Evolutionary conservation across 306 rosid genomes (phyloP).

Genomic region (Citrullus mucosospermus): DNA sequence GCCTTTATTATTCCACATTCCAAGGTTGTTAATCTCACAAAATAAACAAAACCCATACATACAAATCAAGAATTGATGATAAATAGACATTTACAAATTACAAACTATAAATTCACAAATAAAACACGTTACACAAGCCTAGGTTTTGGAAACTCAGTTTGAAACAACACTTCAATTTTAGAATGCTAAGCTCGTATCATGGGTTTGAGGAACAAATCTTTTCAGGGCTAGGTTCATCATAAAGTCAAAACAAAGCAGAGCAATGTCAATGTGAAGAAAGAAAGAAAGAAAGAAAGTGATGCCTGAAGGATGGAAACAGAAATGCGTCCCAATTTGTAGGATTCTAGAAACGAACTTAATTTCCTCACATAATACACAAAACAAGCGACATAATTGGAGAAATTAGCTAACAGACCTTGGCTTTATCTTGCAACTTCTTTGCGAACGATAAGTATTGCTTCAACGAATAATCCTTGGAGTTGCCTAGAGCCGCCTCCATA

Average conservation of each 20-base stretch:
- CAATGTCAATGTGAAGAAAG: background rate
- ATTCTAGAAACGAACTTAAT: background rate
- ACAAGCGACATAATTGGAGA: background rate
- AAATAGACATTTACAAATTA: background rate
- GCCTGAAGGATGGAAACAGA: background rate
- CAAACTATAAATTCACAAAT: background rate
- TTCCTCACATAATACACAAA: background rate
- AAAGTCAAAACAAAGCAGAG: background rate
- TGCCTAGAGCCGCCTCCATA: constrained; percentile 68
- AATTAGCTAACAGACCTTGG: constrained; percentile 40
- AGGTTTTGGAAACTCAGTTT: background rate
- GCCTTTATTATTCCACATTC: background rate
- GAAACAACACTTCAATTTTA: background rate
- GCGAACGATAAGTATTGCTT: constrained; percentile 70
- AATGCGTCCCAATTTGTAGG: no score
- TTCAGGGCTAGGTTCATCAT: background rate
- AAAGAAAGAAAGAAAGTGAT: background rate
- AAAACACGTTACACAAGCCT: background rate
- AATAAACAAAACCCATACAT: background rate
- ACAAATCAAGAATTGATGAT: background rate
- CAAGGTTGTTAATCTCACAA: background rate
- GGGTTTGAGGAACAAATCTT: background rate
- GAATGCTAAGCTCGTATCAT: background rate
- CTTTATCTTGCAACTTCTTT: constrained; percentile 44
- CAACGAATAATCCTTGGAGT: constrained; percentile 64